Base-by-base conservation (phyloP, 1,284 basidiomycete species). In the Rugosomyces carneus region DNA sequence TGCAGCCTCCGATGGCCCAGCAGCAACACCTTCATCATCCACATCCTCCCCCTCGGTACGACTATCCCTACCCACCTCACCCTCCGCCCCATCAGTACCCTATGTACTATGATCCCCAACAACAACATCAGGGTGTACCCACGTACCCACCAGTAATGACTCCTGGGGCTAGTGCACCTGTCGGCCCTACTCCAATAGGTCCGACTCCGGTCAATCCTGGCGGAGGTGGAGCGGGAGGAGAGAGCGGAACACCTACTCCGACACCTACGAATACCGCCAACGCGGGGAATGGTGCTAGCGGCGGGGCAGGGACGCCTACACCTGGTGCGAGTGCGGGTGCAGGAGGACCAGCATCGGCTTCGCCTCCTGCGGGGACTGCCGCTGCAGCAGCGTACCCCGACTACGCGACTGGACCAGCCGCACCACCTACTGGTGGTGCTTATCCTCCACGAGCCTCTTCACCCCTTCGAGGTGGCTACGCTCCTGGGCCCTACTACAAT, bases 21-120 rank as follows among this genome's bases (percentile, higher is more conserved):
- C 31, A 44, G 9, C 44, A 42, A 19, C 50, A 44, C 20, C 46
- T 35, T n/a, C 50, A 40, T 7, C 59, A 58, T 42, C 50, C 45
- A 5, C 59, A 47, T 42, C 44, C 53, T 4, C 45, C 44, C 5
- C 47, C 45, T 8, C 47, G 39, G 10, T 44, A 32, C 13, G 40
- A 40, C n/a, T 43, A 49, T 11, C 50, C 49, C 15, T 23, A 37
- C 19, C 36, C 36, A 9, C 36, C 36, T 1, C 47, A 27, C 18
- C 51, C 52, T 37, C 43, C 48, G 26, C 54, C 53, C 24, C 46
- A 42, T 19, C 43, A 40, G 24, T 47, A 42, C n/a, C 40, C 48
- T 13, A 15, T 40, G 27, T 39, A 36, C 13, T 31, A 16, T 9
- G 15, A 19, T 10, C 40, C 26, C 3, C 39, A 27, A 13, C 9